A percentile compares a stretch with the other conserved stretches of the same genome.
These are phyloP conservation scores for Lipomyces starkeyi DNA, from an alignment of 805 yeast genomes.

Conservation along the genomic window DNA sequence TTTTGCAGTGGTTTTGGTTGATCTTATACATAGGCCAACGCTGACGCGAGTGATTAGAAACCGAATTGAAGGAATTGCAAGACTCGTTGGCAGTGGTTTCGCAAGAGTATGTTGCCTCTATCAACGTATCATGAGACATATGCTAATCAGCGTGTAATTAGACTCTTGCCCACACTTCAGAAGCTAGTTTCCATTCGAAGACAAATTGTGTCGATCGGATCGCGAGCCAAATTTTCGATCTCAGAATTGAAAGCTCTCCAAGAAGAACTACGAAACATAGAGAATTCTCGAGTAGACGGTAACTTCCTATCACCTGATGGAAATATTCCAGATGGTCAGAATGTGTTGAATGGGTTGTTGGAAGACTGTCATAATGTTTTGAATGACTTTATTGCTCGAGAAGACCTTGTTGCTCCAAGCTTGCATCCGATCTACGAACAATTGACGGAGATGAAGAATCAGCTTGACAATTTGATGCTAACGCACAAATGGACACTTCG, in stretches of 20 bases:
- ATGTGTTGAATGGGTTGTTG: constrained; percentile 51
- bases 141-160: not conserved
- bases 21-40: not conserved
- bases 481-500: constrained; percentile 98
- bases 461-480: constrained; percentile 79
- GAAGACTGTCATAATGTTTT: constrained; percentile 83
- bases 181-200: constrained; percentile 68
- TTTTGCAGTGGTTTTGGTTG: not conserved
- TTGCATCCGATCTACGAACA: constrained; percentile 66
- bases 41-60: constrained; percentile 40
- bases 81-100: constrained; percentile 58
- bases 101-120: constrained; percentile 32
- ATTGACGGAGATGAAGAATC: constrained; percentile 68
- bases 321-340: constrained; percentile 44
- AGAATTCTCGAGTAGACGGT: constrained; percentile 60
- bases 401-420: constrained; percentile 52
- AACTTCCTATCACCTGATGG: constrained; percentile 51
- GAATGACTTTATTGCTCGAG: constrained; percentile 63
- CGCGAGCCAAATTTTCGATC: constrained; percentile 48
- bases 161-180: constrained; percentile 55
- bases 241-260: constrained; percentile 47
- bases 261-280: constrained; percentile 53
- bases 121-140: not conserved
- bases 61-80: constrained; percentile 63
- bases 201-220: constrained; percentile 59